Evolutionary conservation across 1,139 yeast species (phyloP), one percentile per base, ranked within the genome.

Genomic region (Candida freyschussii): DNA sequence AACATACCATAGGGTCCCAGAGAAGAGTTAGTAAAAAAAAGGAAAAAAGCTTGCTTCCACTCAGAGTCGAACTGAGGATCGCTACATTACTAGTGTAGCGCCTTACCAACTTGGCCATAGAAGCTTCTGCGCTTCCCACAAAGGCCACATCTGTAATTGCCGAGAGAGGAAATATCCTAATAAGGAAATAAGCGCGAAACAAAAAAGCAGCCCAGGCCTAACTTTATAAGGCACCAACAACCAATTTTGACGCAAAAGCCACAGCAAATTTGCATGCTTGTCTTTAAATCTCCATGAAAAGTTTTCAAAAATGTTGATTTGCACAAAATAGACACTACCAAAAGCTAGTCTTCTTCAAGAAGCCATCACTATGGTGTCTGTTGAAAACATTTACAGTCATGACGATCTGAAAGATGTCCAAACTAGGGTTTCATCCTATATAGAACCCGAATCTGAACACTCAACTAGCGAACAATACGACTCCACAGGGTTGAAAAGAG

Each of bases 61-160:
- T 51, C 60, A 50, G 62, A 57, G 50, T 57, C 53, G 62, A 57
- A 57, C 61, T 51, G 62, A 56, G 51, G 60, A 57, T 57, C 62
- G 59, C 62, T 55, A 57, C 62, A 57, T 57, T 57, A 58, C 62
- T 58, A 58, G 62, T 58, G 62, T 57, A 55, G 62, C 61, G 62
- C 63, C 62, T 58, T 58, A 57, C 63, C 62, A 58, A 56, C 62
- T 58, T 57, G 63, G 62, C 63, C 63, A 58, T 57, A 58, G 62
- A 65, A 69, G 72, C 72, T 40, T 24, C 12, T 26, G 20, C 18
- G 10, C 21, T 18, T 11, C 11, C 11, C 21, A 18, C 21, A 18
- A 11, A 18, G 21, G 8, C 21, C 21, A 8, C 8, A 18, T 8
- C 21, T 18, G 21, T 8, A 18, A 8, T 8, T 18, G 8, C 21